Conservation (phyloP, 345 rosid genomes). For the Arabis hirsuta region DNA sequence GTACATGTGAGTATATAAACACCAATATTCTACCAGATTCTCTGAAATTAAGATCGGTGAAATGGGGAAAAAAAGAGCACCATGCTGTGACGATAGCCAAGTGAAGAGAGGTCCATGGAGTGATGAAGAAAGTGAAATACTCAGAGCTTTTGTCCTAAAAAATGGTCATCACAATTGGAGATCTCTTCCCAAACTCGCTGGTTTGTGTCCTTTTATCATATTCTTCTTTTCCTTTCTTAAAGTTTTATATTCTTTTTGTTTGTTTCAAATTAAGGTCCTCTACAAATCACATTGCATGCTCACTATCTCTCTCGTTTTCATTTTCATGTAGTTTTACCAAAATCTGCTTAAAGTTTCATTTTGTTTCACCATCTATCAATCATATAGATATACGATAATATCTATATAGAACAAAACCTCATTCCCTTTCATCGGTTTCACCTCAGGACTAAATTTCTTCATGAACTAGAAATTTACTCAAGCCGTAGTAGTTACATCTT, state of each 20-base stretch:
- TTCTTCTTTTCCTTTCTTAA: too few species aligned
- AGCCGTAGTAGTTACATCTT: not conserved
- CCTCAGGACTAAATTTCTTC: not conserved
- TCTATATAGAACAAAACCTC: not conserved
- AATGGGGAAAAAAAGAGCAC: conserved; percentile 36
- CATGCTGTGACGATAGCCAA: conserved; percentile 41
- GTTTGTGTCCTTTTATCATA: conserved; percentile 10
- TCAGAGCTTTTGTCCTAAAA: conserved; percentile 26
- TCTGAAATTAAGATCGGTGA: conserved; percentile 4
- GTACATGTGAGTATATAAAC: conserved; percentile 20
- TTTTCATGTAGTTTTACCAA: not conserved
- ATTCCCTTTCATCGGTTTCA: not conserved
- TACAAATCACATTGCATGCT: conserved; percentile 7
- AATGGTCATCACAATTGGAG: conserved; percentile 41
- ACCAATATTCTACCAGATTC: conserved; percentile 16
- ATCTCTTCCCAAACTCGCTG: conserved; percentile 43
- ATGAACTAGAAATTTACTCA: not conserved
- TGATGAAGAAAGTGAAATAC: conserved; percentile 40
- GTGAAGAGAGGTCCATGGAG: conserved; percentile 43
- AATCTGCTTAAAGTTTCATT: not conserved
- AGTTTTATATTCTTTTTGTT: too few species aligned
- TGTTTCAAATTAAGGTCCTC: not conserved
- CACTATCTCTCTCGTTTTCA: conserved; percentile 4
- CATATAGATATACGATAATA: too few species aligned
- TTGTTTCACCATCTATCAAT: not conserved